Evolutionary conservation across 176 grass and related monocot species (phyloP).

Genomic region (Areca catechu): DNA sequence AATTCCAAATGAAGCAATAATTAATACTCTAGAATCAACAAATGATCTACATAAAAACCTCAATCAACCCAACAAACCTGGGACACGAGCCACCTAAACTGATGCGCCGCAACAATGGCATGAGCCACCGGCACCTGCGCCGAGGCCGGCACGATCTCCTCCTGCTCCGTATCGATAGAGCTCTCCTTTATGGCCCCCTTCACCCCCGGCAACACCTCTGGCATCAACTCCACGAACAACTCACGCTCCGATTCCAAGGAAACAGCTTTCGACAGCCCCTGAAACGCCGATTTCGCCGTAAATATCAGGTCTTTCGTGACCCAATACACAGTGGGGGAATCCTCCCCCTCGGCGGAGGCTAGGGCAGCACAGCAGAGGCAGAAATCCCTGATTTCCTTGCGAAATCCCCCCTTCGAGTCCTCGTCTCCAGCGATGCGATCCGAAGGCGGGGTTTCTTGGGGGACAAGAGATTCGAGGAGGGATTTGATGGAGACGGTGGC

Average conservation of each 20-base stretch:
- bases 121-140: constrained; percentile 53
- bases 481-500: constrained; percentile 56
- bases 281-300: constrained; percentile 15
- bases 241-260: constrained; percentile 31
- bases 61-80: constrained; percentile 41
- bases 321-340: constrained; percentile 64
- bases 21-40: neutral
- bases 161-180: constrained; percentile 46
- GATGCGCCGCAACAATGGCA: constrained; percentile 54
- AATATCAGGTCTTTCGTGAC: constrained; percentile 30
- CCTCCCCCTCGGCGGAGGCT: constrained; percentile 18
- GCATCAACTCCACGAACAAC: constrained; percentile 42
- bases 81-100: constrained; percentile 82
- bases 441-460: neutral
- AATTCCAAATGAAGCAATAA: neutral
- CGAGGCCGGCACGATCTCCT: constrained; percentile 29
- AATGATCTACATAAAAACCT: neutral
- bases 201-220: constrained; percentile 38
- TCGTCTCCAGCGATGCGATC: neutral
- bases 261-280: constrained; percentile 27
- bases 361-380: constrained; percentile 59
- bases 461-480: constrained; percentile 55
- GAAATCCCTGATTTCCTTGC: constrained; percentile 32
- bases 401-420: neutral
- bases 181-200: constrained; percentile 55